A percentile compares a stretch with the other conserved stretches of the same genome.
Evolutionary conservation across 2,329 filamentous ascomycete species (phyloP).

Genomic region (Talaromyces sp.): DNA sequence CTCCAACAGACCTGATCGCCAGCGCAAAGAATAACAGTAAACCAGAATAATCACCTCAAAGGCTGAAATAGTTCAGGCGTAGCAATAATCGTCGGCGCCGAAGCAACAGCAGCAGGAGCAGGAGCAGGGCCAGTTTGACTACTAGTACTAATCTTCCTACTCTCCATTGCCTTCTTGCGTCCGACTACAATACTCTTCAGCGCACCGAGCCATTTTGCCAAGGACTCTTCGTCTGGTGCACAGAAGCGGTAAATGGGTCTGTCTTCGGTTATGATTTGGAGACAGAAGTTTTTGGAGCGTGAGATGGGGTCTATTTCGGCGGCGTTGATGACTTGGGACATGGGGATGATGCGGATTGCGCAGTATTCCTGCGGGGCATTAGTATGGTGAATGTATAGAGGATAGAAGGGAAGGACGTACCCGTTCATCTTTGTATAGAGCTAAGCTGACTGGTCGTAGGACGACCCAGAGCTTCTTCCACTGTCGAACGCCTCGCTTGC

Average conservation of each 20-base stretch:
- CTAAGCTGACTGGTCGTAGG: slow-evolving; percentile 76
- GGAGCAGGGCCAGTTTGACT: slow-evolving; percentile 7
- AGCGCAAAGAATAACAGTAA: not conserved
- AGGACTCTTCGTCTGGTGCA: slow-evolving; percentile 72
- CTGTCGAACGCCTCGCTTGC: slow-evolving; percentile 73
- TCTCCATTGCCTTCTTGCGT: slow-evolving; percentile 32
- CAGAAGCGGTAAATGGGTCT: slow-evolving; percentile 71
- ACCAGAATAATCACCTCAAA: slow-evolving; percentile 8
- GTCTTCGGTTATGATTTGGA: slow-evolving; percentile 92
- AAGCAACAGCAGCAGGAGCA: not conserved
- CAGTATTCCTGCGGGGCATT: slow-evolving; percentile 65
- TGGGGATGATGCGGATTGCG: slow-evolving; percentile 74
- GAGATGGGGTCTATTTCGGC: slow-evolving; percentile 89
- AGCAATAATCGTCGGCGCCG: slow-evolving; percentile 3
- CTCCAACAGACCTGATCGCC: not conserved
- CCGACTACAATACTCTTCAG: slow-evolving; percentile 67
- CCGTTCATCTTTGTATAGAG: slow-evolving; percentile 86
- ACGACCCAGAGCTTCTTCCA: slow-evolving; percentile 97
- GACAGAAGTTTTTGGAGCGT: slow-evolving; percentile 76
- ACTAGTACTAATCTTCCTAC: slow-evolving; percentile 20
- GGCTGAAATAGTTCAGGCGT: slow-evolving; percentile 17
- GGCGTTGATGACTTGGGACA: slow-evolving; percentile 77
- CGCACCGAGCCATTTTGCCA: slow-evolving; percentile 82
- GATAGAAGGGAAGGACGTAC: slow-evolving; percentile 21
- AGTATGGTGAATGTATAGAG: not conserved